Base-by-base conservation (phyloP, 192 early-diverging fungal species). In the Backusella sp. region DNA sequence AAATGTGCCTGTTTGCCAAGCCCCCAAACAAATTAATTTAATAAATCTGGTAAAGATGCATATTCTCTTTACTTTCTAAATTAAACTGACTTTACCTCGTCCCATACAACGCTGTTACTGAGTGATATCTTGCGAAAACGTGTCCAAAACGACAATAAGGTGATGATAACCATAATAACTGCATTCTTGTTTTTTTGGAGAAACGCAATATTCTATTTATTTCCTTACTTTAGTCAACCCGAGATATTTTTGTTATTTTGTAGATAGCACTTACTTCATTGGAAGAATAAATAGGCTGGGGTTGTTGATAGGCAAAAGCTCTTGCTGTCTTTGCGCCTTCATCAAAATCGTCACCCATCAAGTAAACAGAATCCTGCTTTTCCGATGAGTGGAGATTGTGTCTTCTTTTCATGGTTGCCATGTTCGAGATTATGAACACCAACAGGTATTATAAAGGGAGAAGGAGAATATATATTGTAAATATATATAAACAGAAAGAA, bases 41-140 rank as follows among this genome's bases (percentile, higher is more conserved):
- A 32, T 36, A n/a, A 12, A 21, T n/a, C 2, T 8, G 30, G 37
- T 21, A 53, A 46, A 46, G 23, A 28, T 62, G 56, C 21, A 62
- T 62, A 23, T 62, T 62, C 26, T 32, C 11, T 62, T 28, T 28
- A 62, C 28, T 62, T 21, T 53, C 1, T 46, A 23, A 30, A 46
- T 21, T 73, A 73, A 26, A n/a, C 21, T 4, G 17, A 11, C 30
- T 34, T 73, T 71, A 72, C 70, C 44, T 72, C 93, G 76, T 94
- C 93, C 90, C 90, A 94, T 21, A 93, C 85, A 26, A 92, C 91
- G 70, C 82, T 82, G 35, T 88, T 75, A 12, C 89, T 83, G 23
- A 83, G 74, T 34, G 87, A 88, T 66, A 94, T 92, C 59, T 85
- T 76, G 71, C 86, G 85, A 78, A 91, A 89, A 37, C 91, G 88